Base-by-base conservation (phyloP, 1,284 basidiomycete genomes). In the Peniophora sp. region DNA sequence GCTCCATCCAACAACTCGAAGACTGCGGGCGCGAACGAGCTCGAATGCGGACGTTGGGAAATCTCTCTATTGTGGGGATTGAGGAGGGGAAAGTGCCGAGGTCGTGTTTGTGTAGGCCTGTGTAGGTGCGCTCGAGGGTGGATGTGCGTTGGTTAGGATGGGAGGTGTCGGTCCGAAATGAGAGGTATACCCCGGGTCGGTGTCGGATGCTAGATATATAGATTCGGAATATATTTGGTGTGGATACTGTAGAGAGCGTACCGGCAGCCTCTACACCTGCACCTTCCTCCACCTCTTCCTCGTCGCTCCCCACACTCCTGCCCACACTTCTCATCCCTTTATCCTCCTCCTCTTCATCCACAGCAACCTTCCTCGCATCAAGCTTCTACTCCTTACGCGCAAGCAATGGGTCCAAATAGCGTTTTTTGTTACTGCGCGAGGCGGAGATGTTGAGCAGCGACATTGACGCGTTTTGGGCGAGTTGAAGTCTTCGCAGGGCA, bases 361-460 rank as follows among this genome's bases (percentile, higher is more conserved):
- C 16, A 25, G 22, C 22, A 22, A 10, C 8, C 23, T 45, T 45
- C 44, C 22, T 45, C 62, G 81, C 86, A 70, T 87, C 86, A 50
- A 85, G 70, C 59, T 89, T 85, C 62, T 75, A 74, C 27, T 78
- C 70, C 51, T 74, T 66, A 51, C 67, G 58, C 52, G 6, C 6
- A 12, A 32, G 27, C 12, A 32, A 5, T 12, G 27, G 8, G 20
- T 45, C 44, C 19, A 23, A 20, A 16, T 70, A 65, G 55, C 75
- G 68, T 63, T 83, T 81, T 32, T 77, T 68, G 59, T 87, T 88
- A 41, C 71, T 71, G 8, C 75, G 68, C 61, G 80, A 81, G 0
- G 93, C 90, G 47, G 90, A 92, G 2, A 97, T 92, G 66, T 99
- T 99, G 25, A 99, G 77, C 1, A 99, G 79, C 0, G 97, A 98